These are phyloP conservation scores for Excoecaria cochinchinensis DNA, from an alignment of 345 rosid species.

Conservation along the genomic window DNA sequence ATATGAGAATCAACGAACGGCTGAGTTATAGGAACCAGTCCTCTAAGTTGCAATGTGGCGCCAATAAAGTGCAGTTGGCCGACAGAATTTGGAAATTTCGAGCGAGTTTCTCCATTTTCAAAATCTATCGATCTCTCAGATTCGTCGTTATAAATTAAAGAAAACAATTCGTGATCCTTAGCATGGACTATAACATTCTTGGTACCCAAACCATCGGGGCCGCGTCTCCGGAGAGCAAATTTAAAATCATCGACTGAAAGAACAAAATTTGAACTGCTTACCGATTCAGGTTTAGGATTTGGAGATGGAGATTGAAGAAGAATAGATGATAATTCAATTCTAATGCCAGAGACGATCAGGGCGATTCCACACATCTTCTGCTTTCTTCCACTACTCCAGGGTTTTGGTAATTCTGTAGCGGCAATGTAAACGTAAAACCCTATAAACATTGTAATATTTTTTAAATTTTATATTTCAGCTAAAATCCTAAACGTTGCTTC, in stretches of 20 bases:
- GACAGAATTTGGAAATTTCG: background rate
- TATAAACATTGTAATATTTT: too few species aligned
- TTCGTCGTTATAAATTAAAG: conserved; percentile 29
- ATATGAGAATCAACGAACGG: conserved; percentile 60
- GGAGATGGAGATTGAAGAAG: conserved; percentile 18
- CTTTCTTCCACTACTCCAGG: background rate
- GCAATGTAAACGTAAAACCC: too few species aligned
- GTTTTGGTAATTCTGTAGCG: background rate
- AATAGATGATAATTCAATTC: conserved; percentile 40
- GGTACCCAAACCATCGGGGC: conserved; percentile 67
- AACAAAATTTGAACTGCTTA: background rate
- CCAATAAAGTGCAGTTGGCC: conserved; percentile 65
- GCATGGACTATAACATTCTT: conserved; percentile 44
- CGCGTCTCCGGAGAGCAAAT: conserved; percentile 55
- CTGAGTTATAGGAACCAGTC: conserved; percentile 50
- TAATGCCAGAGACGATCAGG: conserved; percentile 51
- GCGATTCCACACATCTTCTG: conserved; percentile 94
- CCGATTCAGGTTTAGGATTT: background rate
- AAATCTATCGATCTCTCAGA: background rate
- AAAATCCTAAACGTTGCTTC: background rate
- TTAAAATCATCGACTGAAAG: conserved; percentile 55
- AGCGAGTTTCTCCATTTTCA: conserved; percentile 15
- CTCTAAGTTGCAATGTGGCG: conserved; percentile 81
- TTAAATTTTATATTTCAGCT: too few species aligned
- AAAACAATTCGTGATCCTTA: conserved; percentile 20